phyloP scores from a whole-genome alignment of 192 early-diverging fungal genomes.

The Lunasporangiospora selenospora region DNA sequence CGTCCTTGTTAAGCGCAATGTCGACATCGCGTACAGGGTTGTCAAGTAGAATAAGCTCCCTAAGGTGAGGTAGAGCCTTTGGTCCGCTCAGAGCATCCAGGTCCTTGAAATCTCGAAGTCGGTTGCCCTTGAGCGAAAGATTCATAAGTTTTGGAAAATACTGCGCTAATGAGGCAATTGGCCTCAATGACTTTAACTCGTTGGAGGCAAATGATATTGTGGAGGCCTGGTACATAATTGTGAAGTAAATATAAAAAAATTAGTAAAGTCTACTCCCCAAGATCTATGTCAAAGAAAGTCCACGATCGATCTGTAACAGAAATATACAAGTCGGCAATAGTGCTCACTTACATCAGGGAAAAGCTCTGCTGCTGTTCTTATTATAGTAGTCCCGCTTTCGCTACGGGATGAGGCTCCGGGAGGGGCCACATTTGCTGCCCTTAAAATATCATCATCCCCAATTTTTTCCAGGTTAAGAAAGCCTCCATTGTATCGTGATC shows the following conservation, averaged over 20 bases:
- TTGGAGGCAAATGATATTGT: slow-evolving; percentile 53
- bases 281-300: too few relatives aligned
- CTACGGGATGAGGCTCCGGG: slow-evolving; percentile 9
- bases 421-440: slow-evolving; percentile 7
- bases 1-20: slow-evolving; percentile 26
- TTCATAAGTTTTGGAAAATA: slow-evolving; percentile 50
- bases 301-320: too few relatives aligned
- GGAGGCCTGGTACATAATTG: too few relatives aligned
- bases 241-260: too few relatives aligned
- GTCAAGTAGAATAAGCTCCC: slow-evolving; percentile 49
- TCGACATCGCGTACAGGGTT: slow-evolving; percentile 47
- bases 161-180: slow-evolving; percentile 27
- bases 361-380: slow-evolving; percentile 19
- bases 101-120: slow-evolving; percentile 34
- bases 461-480: slow-evolving; percentile 38
- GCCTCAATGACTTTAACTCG: slow-evolving; percentile 20
- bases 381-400: slow-evolving; percentile 26
- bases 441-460: slow-evolving; percentile 11
- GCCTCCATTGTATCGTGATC: slow-evolving; percentile 12
- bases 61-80: slow-evolving; percentile 32
- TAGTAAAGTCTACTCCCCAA: too few relatives aligned
- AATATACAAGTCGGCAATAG: not conserved
- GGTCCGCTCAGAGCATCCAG: slow-evolving; percentile 38
- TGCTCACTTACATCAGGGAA: slow-evolving; percentile 23
- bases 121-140: slow-evolving; percentile 54